A percentile compares a stretch with the other conserved stretches of the same genome.
Evolutionary conservation across 163 green algal genomes (phyloP).

Genomic region (Coccomyxa subellipsoidea): DNA sequence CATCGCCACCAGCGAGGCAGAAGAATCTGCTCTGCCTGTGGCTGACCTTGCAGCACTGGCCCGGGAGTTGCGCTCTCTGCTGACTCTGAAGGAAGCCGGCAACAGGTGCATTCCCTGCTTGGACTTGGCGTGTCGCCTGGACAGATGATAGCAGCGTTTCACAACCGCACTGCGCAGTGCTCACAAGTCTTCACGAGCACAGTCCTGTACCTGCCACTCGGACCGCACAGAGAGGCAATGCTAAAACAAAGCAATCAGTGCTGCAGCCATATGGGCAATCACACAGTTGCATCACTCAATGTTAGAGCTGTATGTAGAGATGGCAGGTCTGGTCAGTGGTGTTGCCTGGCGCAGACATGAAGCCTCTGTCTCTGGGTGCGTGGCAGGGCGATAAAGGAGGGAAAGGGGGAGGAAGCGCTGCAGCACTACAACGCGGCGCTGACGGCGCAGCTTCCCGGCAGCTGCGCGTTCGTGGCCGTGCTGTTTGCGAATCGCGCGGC

Average conservation of each 20-base stretch:
- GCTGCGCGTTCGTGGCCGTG: conserved; percentile 29
- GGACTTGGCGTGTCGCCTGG: too few species aligned
- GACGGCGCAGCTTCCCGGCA: not conserved
- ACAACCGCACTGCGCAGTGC: not conserved
- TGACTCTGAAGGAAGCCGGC: not conserved
- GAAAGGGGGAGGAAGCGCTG: not conserved
- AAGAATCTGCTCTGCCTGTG: not conserved
- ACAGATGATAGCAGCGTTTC: too few species aligned
- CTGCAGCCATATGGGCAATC: too few species aligned
- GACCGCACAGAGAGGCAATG: too few species aligned
- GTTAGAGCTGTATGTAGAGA: not conserved
- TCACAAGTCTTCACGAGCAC: too few species aligned
- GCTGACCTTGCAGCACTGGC: not conserved
- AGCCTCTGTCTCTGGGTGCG: too few species aligned
- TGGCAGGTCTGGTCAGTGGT: too few species aligned
- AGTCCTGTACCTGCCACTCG: too few species aligned
- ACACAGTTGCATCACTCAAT: too few species aligned
- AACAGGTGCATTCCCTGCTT: not conserved
- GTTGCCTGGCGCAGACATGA: too few species aligned
- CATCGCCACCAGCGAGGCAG: not conserved
- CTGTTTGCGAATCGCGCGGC: conserved; percentile 69
- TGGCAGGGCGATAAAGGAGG: not conserved
- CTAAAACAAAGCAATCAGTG: too few species aligned
- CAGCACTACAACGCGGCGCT: conserved; percentile 4
- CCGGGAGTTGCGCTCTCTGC: not conserved